phyloP scores from a whole-genome alignment of 1,139 yeast species.

The Zhuliangozyma blackwelliae region DNA sequence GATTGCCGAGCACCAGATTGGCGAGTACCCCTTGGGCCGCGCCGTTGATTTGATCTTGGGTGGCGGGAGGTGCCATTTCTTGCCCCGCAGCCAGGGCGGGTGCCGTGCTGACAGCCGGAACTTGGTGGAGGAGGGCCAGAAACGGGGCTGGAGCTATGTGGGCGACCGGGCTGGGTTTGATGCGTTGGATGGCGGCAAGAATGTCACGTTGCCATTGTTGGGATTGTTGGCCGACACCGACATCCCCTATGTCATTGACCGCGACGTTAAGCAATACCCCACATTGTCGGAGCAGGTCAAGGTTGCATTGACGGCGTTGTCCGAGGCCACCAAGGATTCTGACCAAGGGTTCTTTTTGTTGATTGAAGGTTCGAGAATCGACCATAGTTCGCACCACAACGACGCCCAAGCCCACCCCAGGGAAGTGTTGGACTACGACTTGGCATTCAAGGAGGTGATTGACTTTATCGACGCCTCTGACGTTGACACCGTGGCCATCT shows the following conservation, averaged over 20 bases:
- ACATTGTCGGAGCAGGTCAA: conserved; percentile 68
- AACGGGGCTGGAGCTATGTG: conserved; percentile 64
- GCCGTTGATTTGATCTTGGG: conserved; percentile 81
- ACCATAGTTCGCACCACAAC: conserved; percentile 87
- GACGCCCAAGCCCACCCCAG: conserved; percentile 54
- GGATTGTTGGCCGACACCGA: conserved; percentile 68
- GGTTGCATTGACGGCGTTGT: conserved; percentile 64
- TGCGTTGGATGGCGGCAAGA: conserved; percentile 42
- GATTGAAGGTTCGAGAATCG: conserved; percentile 86
- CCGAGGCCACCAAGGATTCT: conserved; percentile 58
- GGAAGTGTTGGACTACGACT: conserved; percentile 58
- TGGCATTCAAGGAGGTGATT: conserved; percentile 65
- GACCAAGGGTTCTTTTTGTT: conserved; percentile 79
- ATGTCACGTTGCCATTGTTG: conserved; percentile 67
- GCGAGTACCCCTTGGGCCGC: conserved; percentile 65
- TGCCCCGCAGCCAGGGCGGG: conserved; percentile 46
- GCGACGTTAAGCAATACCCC: conserved; percentile 55
- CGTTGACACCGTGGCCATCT: conserved; percentile 67
- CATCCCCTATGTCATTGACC: conserved; percentile 77
- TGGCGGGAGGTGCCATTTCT: conserved; percentile 82
- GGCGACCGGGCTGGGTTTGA: conserved; percentile 57
- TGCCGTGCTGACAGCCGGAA: conserved; percentile 68
- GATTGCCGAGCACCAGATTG: conserved; percentile 83
- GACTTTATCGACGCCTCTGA: conserved; percentile 62
- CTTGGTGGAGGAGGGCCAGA: conserved; percentile 55